Evolutionary conservation across 768 basidiomycete genomes (phyloP), one percentile per base, ranked within the genome.

Genomic region (Pleurotus cornucopiae): DNA sequence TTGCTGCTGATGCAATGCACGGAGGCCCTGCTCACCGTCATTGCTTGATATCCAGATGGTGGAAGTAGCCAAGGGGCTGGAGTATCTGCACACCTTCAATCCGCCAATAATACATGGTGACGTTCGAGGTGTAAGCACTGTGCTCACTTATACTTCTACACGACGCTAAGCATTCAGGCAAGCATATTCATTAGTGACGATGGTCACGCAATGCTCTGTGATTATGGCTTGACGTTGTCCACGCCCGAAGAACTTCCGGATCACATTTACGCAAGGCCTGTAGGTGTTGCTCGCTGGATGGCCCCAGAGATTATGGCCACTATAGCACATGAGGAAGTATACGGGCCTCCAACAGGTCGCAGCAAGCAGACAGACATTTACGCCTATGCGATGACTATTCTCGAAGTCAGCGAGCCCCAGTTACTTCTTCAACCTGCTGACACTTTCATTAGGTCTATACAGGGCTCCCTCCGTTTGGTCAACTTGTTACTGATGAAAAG

Each of bases 301-400:
- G 69, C 71, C 2, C 71, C 71, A 0, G 71, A 73, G 57, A 56
- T 71, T 9, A 63, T 70, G 54, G 58, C 60, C 21, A 59, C 63
- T 9, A 1, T 41, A 1, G 39, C 40, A 4, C 49, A 61, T 5
- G 60, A 63, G 1, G 55, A 58, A 3, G 52, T 54, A 11, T 55
- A 47, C 21, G 52, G 59, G 9, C 41, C 55, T 0, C n/a, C 44
- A 3, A 34, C 51, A 0, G 25, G 56, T 13, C 63, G 56, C 48
- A 58, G 61, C 14, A 56, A 20, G 12, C 43, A 55, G 2, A 66
- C 60, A 26, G 68, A 70, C 39, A 48, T 71, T 1, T 71, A 64
- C 51, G 61, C 69, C 1, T 65, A 63, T 37, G 69, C 57, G 3
- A 69, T 68, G 65, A 65, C 65, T 2, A 53, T 64, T 6, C 51